Evolutionary conservation across 805 yeast species (phyloP).

Genomic region (Wickerhamomyces queroliae): DNA sequence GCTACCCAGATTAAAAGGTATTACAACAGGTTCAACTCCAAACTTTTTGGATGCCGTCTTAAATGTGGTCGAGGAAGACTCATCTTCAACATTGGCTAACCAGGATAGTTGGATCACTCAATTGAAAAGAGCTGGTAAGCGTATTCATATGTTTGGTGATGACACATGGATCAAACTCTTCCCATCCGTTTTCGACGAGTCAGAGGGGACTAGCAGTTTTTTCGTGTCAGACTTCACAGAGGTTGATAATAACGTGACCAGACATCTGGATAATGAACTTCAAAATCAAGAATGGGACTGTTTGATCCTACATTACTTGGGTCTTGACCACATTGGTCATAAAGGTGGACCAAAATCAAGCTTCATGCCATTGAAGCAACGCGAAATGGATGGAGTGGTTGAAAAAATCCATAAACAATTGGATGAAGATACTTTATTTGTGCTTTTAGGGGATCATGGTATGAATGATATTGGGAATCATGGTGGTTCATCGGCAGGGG

Average conservation of each 20-base stretch:
- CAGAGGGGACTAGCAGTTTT: conserved; percentile 89
- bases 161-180: conserved; percentile 96
- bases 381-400: conserved; percentile 77
- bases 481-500: conserved; percentile 93
- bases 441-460: conserved; percentile 91
- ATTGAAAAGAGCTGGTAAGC: conserved; percentile 30
- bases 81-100: conserved; percentile 54
- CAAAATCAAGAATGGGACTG: conserved; percentile 65
- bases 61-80: conserved; percentile 88
- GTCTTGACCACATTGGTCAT: conserved; percentile 96
- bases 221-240: conserved; percentile 93
- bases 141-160: conserved; percentile 86
- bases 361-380: conserved; percentile 77
- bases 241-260: conserved; percentile 88
- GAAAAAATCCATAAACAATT: conserved; percentile 40
- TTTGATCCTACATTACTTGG: conserved; percentile 82
- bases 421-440: conserved; percentile 51
- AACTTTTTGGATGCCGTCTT: conserved; percentile 90
- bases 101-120: conserved; percentile 91
- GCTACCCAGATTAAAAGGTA: conserved; percentile 85
- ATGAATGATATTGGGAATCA: conserved; percentile 96
- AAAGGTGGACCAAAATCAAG: conserved; percentile 86
- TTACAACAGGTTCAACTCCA: conserved; percentile 93
- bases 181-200: conserved; percentile 58
- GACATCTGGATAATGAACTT: conserved; percentile 69